Base-by-base conservation (phyloP, 2,329 filamentous ascomycete species). In the Fusarium oligoseptatum region DNA sequence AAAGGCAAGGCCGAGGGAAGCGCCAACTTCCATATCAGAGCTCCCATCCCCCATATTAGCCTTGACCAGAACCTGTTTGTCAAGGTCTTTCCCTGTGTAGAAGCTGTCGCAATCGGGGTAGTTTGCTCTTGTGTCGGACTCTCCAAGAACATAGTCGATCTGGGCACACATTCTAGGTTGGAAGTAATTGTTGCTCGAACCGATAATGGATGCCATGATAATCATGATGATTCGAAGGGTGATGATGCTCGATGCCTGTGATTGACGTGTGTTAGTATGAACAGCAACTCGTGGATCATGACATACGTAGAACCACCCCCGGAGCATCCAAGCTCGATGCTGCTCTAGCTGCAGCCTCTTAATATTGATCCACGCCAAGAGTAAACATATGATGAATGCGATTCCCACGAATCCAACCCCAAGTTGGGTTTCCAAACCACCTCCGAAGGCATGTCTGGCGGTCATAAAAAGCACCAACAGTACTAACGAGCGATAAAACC, bases 201-300 rank as follows among this genome's bases (percentile, higher is more conserved):
- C 24, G 24, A 41, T 41, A 11, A 60, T 41, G 6, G 10, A 22
- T 9, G 56, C 56, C 55, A 58, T 58, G 7, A 7, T 41, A 2
- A 60, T 60, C 56, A 60, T 60, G 37, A 60, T 60, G 11, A 60
- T 41, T 41, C 56, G 56, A 20, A 41, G 22, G 10, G 56, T 60
- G 36, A 60, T 60, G 9, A 60, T 60, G 36, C 55, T 58, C 15
- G 55, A 58, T 10, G 55, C 55, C 55, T 58, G 20, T 15, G 24
- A 8, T 41, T 8, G 7, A 6, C 36, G 29, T 39, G 6, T n/a
- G 32, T 58, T 15, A 37, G 52, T 12, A 9, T 7, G 11, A 15
- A 10, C 2, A 20, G 36, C 2, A 32, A 24, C 12, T 1, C 6
- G 6, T 11, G 10, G 24, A 7, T 3, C 3, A 20, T 14, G 8